Conservation (phyloP, 371 early-diverging fungal genomes). For the Circinella umbellata region DNA sequence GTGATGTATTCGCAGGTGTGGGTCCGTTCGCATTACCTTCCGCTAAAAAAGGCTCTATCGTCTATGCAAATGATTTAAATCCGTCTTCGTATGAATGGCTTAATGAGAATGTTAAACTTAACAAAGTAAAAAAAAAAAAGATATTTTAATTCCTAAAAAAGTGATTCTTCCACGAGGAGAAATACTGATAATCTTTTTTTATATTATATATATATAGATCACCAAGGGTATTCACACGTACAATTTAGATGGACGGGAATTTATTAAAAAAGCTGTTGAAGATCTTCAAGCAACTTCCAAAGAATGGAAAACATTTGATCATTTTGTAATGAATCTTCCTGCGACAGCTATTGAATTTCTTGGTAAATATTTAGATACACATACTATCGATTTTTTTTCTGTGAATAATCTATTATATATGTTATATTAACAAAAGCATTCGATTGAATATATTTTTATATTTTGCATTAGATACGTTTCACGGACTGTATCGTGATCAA, state of each 20-base stretch:
- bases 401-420: no score
- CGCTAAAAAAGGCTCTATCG: constrained; percentile 81
- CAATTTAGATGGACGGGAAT: constrained; percentile 93
- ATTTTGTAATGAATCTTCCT: constrained; percentile 98
- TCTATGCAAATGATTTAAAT: constrained; percentile 99
- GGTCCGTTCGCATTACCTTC: constrained; percentile 99
- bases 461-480: constrained; percentile 64
- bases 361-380: constrained; percentile 44
- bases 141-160: no score
- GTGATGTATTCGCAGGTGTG: constrained; percentile 98
- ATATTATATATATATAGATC: constrained; percentile 24
- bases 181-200: no score
- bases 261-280: constrained; percentile 75
- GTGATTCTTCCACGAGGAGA: constrained; percentile 2
- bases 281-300: constrained; percentile 40
- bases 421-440: no score
- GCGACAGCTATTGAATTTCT: constrained; percentile 96
- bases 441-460: no score
- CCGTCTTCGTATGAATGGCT: constrained; percentile 88
- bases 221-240: constrained; percentile 69
- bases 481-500: constrained; percentile 65
- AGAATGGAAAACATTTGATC: constrained; percentile 81
- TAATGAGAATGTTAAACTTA: constrained; percentile 77
- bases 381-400: background rate
- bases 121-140: constrained; percentile 68